A percentile compares a stretch with the other conserved stretches of the same genome.
These are phyloP conservation scores for Sporothrix pseudoabietina DNA, from an alignment of 2,329 filamentous ascomycete species.

Conservation along the genomic window DNA sequence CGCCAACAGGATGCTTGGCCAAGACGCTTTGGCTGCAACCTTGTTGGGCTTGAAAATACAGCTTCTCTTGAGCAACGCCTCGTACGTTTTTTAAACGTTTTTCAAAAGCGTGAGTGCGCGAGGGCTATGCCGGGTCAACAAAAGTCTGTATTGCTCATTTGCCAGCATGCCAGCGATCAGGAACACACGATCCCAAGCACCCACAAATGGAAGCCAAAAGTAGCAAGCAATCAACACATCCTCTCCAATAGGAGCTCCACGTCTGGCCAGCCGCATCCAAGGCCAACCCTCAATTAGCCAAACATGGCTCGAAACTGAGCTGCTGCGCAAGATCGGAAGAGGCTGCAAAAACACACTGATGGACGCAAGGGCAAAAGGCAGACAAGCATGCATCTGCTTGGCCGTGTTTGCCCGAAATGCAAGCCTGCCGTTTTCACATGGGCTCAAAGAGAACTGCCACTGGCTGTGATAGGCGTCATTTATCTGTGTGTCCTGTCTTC, in stretches of 20 bases:
- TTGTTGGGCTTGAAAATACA: not conserved
- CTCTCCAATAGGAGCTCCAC: not conserved
- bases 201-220: not conserved
- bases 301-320: not conserved
- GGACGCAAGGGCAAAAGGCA: not conserved
- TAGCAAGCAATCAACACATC: not conserved
- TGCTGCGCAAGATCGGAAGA: not conserved
- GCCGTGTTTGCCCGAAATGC: constrained; percentile 25
- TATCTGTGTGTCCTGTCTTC: not conserved
- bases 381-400: not conserved
- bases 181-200: not conserved
- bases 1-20: not conserved
- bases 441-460: constrained; percentile 25
- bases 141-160: not conserved
- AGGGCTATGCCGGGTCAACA: not conserved
- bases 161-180: not conserved
- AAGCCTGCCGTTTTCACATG: constrained; percentile 23
- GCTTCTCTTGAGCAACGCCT: not conserved
- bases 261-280: not conserved
- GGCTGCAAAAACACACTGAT: not conserved
- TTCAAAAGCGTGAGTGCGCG: not conserved
- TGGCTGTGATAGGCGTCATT: constrained; percentile 20
- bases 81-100: not conserved
- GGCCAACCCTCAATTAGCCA: not conserved
- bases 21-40: not conserved